Base-by-base conservation (phyloP, 2,329 filamentous ascomycete genomes). In the Trichoderma polysporum region DNA sequence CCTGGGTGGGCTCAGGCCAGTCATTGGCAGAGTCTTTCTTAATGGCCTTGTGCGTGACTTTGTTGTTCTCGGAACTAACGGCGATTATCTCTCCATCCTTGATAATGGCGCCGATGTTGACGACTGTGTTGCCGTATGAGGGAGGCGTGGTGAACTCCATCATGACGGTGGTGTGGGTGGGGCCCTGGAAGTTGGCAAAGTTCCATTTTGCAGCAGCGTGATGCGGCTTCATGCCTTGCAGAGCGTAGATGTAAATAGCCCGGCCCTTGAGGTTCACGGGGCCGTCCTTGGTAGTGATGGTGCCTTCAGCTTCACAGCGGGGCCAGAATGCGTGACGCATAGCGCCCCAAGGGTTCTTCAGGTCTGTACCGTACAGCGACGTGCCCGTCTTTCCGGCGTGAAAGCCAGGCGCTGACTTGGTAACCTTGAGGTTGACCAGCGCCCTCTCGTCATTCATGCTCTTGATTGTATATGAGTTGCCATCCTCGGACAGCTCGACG, bases 171-270 rank as follows among this genome's bases (percentile, higher is more conserved):
- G 94, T 95, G 81, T 93, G 91, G 22, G 84, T 92, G 25, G 93
- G 90, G 15, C 92, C 90, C 77, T 98, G 94, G 83, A 97, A 97
- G 80, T 94, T 88, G 79, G 88, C 85, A 82, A 97, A 99, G 80
- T 95, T 97, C 95, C 95, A 99, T 70, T 87, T 88, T 33, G 91
- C 89, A 69, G 94, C 94, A 68, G 93, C 91, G 77, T 99, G 96
- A 79, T 99, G 95, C 47, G 95, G 95, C 86, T 99, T 99, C 94
- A 98, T 98, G 77, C 94, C 95, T 82, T 98, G 95, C 59, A 98
- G 82, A 47, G 93, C 94, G 78, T 95, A 91, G 71, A 90, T 85
- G 80, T 93, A 94, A 74, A 96, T 83, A 35, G 89, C 93, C 70
- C 84, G 87, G 66, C 94, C 94, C 74, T 88, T 90, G 78, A 97